Conservation (phyloP, 2,329 filamentous ascomycete genomes). For the Calonectria fujianensis region DNA sequence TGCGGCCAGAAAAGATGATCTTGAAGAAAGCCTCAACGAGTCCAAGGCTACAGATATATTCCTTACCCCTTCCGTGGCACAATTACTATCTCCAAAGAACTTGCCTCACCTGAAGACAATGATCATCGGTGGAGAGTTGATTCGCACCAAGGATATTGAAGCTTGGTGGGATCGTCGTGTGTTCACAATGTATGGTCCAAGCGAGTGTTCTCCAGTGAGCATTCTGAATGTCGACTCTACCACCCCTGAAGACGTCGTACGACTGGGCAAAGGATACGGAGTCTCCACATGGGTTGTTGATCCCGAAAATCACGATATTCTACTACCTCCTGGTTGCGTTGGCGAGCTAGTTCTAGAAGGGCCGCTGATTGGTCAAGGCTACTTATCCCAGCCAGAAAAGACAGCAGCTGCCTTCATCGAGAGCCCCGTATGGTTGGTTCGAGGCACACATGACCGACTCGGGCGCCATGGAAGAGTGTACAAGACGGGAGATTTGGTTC, state of each 20-base stretch:
- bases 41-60: conserved; percentile 44
- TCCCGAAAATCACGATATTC: conserved; percentile 49
- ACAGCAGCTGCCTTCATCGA: conserved; percentile 43
- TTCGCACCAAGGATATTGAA: not conserved
- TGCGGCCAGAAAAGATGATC: conserved; percentile 68
- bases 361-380: conserved; percentile 34
- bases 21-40: conserved; percentile 45
- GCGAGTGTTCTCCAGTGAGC: conserved; percentile 11
- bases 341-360: conserved; percentile 37
- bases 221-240: conserved; percentile 59
- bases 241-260: conserved; percentile 28
- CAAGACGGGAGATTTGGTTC: conserved; percentile 69
- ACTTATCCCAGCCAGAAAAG: conserved; percentile 36
- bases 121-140: not conserved
- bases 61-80: conserved; percentile 67
- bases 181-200: conserved; percentile 16
- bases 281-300: conserved; percentile 62
- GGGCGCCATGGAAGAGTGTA: conserved; percentile 57
- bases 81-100: conserved; percentile 60
- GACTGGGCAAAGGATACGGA: conserved; percentile 42
- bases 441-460: conserved; percentile 46
- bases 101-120: not conserved
- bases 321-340: conserved; percentile 47
- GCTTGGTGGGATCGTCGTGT: not conserved
- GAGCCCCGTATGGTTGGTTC: conserved; percentile 66